phyloP scores from a whole-genome alignment of 192 early-diverging fungal species.

The Backusella psychrophila region DNA sequence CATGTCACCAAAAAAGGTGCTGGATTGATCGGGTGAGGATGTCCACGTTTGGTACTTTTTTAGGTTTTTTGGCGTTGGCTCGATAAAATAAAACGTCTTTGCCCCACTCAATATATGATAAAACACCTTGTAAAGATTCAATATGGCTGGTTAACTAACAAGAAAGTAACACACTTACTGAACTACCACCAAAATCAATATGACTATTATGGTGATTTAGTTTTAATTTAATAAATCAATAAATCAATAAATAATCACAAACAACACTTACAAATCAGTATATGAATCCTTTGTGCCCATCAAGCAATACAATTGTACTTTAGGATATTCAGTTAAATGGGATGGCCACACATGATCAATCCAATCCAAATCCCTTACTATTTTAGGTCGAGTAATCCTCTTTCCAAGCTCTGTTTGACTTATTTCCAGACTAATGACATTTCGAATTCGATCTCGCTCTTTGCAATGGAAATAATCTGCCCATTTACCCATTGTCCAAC shows the following conservation, averaged over 20 bases:
- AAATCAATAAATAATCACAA: background rate
- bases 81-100: conserved; percentile 89
- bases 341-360: conserved; percentile 85
- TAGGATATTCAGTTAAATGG: conserved; percentile 69
- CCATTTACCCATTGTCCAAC: conserved; percentile 84
- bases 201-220: conserved; percentile 42
- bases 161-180: conserved; percentile 26
- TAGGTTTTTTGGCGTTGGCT: conserved; percentile 79
- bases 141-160: background rate
- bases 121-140: conserved; percentile 54
- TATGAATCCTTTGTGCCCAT: conserved; percentile 93
- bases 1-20: conserved; percentile 80
- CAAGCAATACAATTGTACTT: conserved; percentile 88
- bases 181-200: conserved; percentile 82
- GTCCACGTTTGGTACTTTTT: conserved; percentile 91
- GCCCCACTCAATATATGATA: conserved; percentile 86
- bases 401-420: conserved; percentile 67
- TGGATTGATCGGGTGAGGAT: conserved; percentile 78
- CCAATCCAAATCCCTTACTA: conserved; percentile 90
- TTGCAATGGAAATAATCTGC: conserved; percentile 71
- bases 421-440: conserved; percentile 90
- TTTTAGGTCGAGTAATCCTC: conserved; percentile 66
- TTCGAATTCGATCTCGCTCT: conserved; percentile 70
- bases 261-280: conserved; percentile 71
- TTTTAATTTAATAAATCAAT: too few relatives aligned